Evolutionary conservation across 163 green algal genomes (phyloP), one percentile per base, ranked within the genome.

Genomic region (Scenedesmus sp.): DNA sequence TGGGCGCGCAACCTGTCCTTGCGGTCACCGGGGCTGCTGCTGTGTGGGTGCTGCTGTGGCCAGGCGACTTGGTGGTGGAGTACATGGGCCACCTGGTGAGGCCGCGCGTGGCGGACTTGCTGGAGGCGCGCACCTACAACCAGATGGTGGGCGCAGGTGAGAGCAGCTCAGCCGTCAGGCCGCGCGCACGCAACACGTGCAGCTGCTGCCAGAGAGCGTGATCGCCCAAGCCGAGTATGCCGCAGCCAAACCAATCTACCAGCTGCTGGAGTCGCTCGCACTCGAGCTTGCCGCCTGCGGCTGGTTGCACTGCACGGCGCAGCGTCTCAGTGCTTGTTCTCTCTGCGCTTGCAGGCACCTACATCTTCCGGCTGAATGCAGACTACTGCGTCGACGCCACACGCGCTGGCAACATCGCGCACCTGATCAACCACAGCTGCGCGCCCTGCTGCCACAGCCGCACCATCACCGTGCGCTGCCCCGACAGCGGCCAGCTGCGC

Each of bases 371-470:
- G n/a, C 88, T 99, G n/a, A 94, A 95, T 76, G 94, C 95, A 16
- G 83, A 93, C 7, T 59, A 90, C 49, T 93, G 94, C 79, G 95
- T 99, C 12, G 97, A 99, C 83, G 97, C 97, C 65, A 98, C 97
- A 0, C 89, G 92, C 33, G 88, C 88, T 44, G 92, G 90, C 91
- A 83, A 70, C 70, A 95, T 99, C 83, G 97, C 97, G 12, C 97
- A 99, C 93, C 94, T 99, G 76, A 93, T 99, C 80, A 99, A 99
- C 94, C 97, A 98, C 94, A 97, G 93, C 78, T 98, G 96, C 92
- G 89, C 95, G 49, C 96, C 97, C 30, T 99, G 98, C 93, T 99
- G 97, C 95, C 96, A 96, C 93, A 97, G 93, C 76, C 94, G 96
- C 51, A 94, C 95, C 82, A 95, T 98, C n/a, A 95, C 84, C 22